phyloP scores from a whole-genome alignment of 768 basidiomycete genomes.

The Pilatotrama ljubarskyi region DNA sequence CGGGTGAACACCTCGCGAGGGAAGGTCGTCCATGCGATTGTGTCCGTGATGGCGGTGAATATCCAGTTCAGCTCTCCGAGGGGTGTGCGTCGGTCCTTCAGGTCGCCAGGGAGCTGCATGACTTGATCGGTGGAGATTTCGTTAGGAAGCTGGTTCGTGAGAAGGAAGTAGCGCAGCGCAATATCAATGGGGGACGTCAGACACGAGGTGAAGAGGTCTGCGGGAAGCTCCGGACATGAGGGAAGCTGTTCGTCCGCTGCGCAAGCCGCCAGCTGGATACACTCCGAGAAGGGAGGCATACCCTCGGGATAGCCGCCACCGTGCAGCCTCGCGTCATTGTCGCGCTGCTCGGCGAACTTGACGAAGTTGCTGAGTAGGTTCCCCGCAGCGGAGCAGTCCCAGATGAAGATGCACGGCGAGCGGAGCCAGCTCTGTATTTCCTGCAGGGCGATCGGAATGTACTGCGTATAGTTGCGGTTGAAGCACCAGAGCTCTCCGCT shows the following conservation, averaged over 20 bases:
- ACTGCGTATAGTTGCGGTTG: slow-evolving; percentile 95
- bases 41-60: slow-evolving; percentile 98
- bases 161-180: slow-evolving; percentile 89
- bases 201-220: slow-evolving; percentile 96
- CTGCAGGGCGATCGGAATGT: slow-evolving; percentile 93
- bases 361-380: slow-evolving; percentile 91
- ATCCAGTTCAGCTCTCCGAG: slow-evolving; percentile 99
- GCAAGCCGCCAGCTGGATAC: slow-evolving; percentile 94
- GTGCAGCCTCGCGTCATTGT: slow-evolving; percentile 63
- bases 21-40: slow-evolving; percentile 98
- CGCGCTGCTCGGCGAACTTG: slow-evolving; percentile 70
- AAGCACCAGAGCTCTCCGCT: slow-evolving; percentile 99
- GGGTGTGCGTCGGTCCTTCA: slow-evolving; percentile 95
- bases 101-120: slow-evolving; percentile 92
- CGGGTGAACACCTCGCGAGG: slow-evolving; percentile 91
- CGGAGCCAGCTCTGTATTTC: slow-evolving; percentile 94
- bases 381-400: slow-evolving; percentile 99
- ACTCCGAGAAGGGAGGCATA: slow-evolving; percentile 74
- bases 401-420: slow-evolving; percentile 94
- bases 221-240: slow-evolving; percentile 93
- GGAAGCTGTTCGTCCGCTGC: slow-evolving; percentile 89
- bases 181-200: slow-evolving; percentile 98
- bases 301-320: slow-evolving; percentile 60
- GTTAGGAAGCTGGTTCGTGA: slow-evolving; percentile 83
- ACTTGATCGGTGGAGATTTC: slow-evolving; percentile 87